Conservation (phyloP, 2,329 filamentous ascomycete species). For the Verticillium dahliae region DNA sequence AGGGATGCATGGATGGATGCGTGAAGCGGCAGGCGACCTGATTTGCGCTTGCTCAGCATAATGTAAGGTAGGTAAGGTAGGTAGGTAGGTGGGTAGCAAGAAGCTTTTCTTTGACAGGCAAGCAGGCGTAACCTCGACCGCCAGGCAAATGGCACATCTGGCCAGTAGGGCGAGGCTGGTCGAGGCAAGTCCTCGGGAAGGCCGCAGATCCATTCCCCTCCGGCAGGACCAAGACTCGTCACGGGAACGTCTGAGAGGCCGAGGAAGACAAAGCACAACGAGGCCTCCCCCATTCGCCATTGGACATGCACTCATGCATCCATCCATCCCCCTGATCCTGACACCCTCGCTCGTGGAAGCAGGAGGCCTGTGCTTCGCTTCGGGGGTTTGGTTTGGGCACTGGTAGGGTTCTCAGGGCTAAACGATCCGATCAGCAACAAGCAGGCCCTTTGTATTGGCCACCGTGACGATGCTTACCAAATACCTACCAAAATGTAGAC, state of each 20-base stretch:
- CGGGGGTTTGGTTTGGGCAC: not conserved
- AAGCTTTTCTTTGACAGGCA: not conserved
- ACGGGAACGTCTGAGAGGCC: not conserved
- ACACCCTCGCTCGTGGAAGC: not conserved
- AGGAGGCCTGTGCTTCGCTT: not conserved
- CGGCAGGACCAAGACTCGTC: not conserved
- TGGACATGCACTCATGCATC: too few relatives aligned
- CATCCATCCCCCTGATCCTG: not conserved
- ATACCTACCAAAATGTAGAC: too few relatives aligned
- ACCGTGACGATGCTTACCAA: not conserved
- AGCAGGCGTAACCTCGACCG: too few relatives aligned
- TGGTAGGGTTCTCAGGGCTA: not conserved
- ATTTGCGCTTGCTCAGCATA: not conserved
- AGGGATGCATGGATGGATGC: not conserved
- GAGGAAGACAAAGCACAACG: too few relatives aligned
- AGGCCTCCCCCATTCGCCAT: too few relatives aligned
- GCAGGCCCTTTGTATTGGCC: not conserved
- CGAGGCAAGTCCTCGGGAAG: not conserved
- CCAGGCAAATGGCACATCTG: not conserved
- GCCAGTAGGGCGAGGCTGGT: not conserved
- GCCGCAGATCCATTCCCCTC: not conserved
- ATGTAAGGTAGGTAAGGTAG: too few relatives aligned
- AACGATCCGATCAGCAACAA: not conserved
- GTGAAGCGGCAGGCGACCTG: not conserved
- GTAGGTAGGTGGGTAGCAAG: not conserved